Conservation (phyloP, 2,329 filamentous ascomycete genomes). For the Phoma sp. region DNA sequence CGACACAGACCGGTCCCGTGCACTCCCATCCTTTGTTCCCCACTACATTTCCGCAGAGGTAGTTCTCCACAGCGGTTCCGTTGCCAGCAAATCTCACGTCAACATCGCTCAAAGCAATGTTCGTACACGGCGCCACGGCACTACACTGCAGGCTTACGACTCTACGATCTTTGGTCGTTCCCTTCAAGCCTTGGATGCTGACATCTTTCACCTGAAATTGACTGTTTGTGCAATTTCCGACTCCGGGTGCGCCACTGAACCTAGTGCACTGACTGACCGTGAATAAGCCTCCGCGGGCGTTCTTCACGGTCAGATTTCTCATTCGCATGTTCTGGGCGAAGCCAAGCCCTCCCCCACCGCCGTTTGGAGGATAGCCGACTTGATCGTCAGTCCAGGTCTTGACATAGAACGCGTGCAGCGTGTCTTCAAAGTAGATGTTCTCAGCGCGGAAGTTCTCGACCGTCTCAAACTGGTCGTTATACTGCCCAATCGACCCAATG, state of each 20-base stretch:
- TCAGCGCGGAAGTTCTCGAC: conserved; percentile 58
- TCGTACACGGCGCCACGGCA: conserved; percentile 32
- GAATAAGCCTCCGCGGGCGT: conserved; percentile 40
- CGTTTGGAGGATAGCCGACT: conserved; percentile 62
- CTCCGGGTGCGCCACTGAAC: conserved; percentile 39
- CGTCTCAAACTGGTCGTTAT: conserved; percentile 55
- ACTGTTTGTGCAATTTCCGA: conserved; percentile 50
- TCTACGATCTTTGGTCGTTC: conserved; percentile 32
- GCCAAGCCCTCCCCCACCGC: conserved; percentile 63
- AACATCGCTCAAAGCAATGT: conserved; percentile 24
- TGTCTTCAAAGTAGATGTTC: conserved; percentile 57
- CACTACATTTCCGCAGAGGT: conserved; percentile 31
- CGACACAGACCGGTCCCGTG: conserved; percentile 29
- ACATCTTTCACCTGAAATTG: conserved; percentile 51
- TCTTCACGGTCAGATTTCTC: conserved; percentile 41
- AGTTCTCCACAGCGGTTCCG: conserved; percentile 17
- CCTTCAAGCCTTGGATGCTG: conserved; percentile 35
- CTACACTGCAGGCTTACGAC: conserved; percentile 38
- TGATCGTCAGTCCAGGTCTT: conserved; percentile 66
- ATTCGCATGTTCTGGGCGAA: conserved; percentile 48
- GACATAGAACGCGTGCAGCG: conserved; percentile 58
- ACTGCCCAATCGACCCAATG: conserved; percentile 65
- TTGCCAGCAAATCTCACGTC: conserved; percentile 24
- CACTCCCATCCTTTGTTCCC: conserved; percentile 27
- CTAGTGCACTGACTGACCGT: conserved; percentile 51